A percentile compares a stretch with the other conserved stretches of the same genome.
phyloP scores from a whole-genome alignment of 441 rosid species.

The Bocquillonia castaneifolia region DNA sequence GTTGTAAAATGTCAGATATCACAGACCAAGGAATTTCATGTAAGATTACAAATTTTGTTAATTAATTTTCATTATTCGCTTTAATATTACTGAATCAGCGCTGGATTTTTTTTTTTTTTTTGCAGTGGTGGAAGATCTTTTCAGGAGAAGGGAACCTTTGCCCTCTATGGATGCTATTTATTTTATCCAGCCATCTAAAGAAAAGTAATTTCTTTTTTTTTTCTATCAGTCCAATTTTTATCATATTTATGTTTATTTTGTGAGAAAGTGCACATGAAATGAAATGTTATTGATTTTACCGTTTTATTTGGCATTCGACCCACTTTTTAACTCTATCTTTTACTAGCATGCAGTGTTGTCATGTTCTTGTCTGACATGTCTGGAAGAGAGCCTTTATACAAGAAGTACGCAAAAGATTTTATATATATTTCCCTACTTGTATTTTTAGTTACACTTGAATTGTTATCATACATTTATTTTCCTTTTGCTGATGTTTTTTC shows the following conservation, averaged over 20 bases:
- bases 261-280: neutral
- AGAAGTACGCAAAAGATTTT: constrained; percentile 59
- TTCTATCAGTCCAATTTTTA: constrained; percentile 2
- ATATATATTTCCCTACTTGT: constrained; percentile 2
- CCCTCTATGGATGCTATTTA: constrained; percentile 90
- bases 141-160: constrained; percentile 79
- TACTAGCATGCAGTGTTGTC: constrained; percentile 58
- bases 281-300: neutral
- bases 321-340: constrained; percentile 34
- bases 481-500: constrained; percentile 25
- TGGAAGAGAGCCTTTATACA: constrained; percentile 82
- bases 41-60: constrained; percentile 33
- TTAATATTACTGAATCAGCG: neutral
- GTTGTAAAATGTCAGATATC: constrained; percentile 94
- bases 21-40: constrained; percentile 94
- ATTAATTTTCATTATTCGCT: neutral
- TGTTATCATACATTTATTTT: constrained; percentile 1
- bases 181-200: constrained; percentile 83
- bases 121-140: constrained; percentile 93
- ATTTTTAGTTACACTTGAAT: constrained; percentile 15
- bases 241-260: neutral
- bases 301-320: neutral
- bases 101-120: constrained; percentile 1
- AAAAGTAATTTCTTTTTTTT: constrained; percentile 48
- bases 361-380: constrained; percentile 95